A percentile compares a stretch with the other conserved stretches of the same genome.
These are phyloP conservation scores for Beta macrorhiza DNA, from an alignment of 179 eudicot genomes.

Conservation along the genomic window DNA sequence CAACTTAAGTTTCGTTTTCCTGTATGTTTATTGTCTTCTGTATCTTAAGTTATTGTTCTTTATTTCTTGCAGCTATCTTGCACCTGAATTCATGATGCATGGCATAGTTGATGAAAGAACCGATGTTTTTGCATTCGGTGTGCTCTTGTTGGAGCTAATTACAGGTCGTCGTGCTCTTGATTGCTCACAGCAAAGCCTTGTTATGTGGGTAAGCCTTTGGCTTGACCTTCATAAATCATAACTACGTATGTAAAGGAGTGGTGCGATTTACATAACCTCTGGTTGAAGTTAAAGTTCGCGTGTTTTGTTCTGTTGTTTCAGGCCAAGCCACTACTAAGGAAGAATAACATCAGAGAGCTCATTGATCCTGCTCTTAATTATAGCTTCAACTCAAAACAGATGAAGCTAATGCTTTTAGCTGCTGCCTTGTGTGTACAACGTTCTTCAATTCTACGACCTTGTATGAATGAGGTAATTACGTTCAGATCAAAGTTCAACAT, in stretches of 20 bases:
- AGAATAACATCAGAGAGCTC: constrained; percentile 38
- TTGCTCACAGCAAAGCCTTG: constrained; percentile 50
- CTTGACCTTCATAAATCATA: not conserved
- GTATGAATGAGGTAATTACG: constrained; percentile 37
- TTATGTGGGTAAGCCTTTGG: constrained; percentile 40
- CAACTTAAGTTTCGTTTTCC: not conserved
- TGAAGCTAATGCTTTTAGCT: constrained; percentile 42
- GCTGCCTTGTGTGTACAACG: constrained; percentile 48
- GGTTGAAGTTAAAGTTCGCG: not conserved
- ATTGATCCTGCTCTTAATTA: constrained; percentile 34
- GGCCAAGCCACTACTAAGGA: constrained; percentile 45
- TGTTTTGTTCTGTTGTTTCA: not conserved
- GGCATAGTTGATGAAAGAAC: constrained; percentile 90
- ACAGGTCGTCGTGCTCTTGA: constrained; percentile 49
- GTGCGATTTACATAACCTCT: too few species aligned
- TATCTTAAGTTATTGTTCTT: not conserved
- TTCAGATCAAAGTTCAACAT: too few species aligned
- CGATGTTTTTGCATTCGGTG: constrained; percentile 84
- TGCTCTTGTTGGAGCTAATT: constrained; percentile 52
- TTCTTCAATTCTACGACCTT: constrained; percentile 44
- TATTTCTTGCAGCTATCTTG: constrained; percentile 53
- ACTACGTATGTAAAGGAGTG: not conserved
- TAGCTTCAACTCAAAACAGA: constrained; percentile 32
- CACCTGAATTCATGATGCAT: constrained; percentile 88
- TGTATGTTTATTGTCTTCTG: not conserved